These are phyloP conservation scores for Ophiostoma ulmi DNA, from an alignment of 2,329 filamentous ascomycete species.

Conservation along the genomic window DNA sequence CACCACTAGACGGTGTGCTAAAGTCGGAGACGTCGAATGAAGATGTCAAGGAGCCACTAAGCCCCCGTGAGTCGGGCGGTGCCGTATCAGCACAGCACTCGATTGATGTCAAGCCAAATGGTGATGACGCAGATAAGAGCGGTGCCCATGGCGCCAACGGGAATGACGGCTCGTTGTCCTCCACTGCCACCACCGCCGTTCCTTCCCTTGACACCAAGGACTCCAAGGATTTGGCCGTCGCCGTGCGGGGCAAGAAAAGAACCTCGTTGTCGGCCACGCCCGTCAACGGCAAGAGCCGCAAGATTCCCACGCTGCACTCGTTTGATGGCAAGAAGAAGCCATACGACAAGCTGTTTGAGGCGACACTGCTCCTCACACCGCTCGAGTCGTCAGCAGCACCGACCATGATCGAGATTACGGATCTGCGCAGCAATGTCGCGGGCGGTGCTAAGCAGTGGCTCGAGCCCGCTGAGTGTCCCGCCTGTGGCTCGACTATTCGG, in stretches of 20 bases:
- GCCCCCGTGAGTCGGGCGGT: conserved; percentile 47
- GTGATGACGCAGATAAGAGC: conserved; percentile 27
- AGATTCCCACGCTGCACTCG: conserved; percentile 29
- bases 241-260: background rate
- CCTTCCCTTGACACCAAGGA: background rate
- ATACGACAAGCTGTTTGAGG: conserved; percentile 50
- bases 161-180: background rate
- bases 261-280: background rate
- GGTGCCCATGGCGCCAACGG: conserved; percentile 14
- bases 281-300: conserved; percentile 31
- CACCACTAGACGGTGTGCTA: conserved; percentile 24
- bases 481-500: conserved; percentile 38
- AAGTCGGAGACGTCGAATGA: conserved; percentile 32
- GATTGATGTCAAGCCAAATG: conserved; percentile 49
- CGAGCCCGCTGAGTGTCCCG: conserved; percentile 47
- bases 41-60: conserved; percentile 44
- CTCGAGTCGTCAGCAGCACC: conserved; percentile 39
- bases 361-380: conserved; percentile 43
- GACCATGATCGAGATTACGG: conserved; percentile 48
- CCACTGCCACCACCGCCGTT: conserved; percentile 32
- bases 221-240: conserved; percentile 7
- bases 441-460: conserved; percentile 51
- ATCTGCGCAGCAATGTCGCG: conserved; percentile 44
- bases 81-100: conserved; percentile 47
- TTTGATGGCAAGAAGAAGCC: conserved; percentile 39